Evolutionary conservation across 2,329 filamentous ascomycete species (phyloP), one percentile per base, ranked within the genome.

Genomic region (Penicillium janthinellum): DNA sequence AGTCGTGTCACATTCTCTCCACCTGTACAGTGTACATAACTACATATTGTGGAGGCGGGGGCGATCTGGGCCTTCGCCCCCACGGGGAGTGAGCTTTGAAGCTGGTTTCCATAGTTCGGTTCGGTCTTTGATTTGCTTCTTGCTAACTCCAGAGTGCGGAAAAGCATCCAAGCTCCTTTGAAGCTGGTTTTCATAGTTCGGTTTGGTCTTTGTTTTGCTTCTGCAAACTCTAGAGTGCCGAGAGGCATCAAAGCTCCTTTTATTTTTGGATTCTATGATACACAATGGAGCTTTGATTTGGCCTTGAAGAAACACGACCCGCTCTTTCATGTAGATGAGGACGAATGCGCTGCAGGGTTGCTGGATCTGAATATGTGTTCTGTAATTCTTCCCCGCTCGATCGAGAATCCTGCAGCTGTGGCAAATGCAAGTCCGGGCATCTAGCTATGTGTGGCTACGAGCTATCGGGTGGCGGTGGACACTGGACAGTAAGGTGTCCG

Each of bases 1-100:
- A 38, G 51, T 52, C 49, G 45, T 56, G 56, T 59, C 59, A 61
- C 59, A 58, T 56, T 61, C 59, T 38, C 47, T 28, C 5, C n/a
- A n/a, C n/a, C 25, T 28, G 25, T 28, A 5, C 25, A 28, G 6
- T 28, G 25, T 28, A 5, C 25, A 28, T 28, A 28, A 28, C 25
- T 28, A 28, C 6, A 28, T 28, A 28, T 28, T 28, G 56, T 50
- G 59, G 59, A 44, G 58, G 44, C 47, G 31, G 31, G 7, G 31
- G 31, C 31, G 28, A 59, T 56, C 59, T 56, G 53, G 50, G 52
- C 59, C 45, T 49, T 37, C 12, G n/a, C 48, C 54, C 54, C 59
- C 59, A 59, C 55, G 59, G 59, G 59, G 59, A 6, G n/a, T 11
- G 25, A 28, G 25, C 25, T 28, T 28, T 28, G 15, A 22, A 51